Evolutionary conservation across 176 grass and related monocot species (phyloP).

Genomic region (Phyllostachys edulis): DNA sequence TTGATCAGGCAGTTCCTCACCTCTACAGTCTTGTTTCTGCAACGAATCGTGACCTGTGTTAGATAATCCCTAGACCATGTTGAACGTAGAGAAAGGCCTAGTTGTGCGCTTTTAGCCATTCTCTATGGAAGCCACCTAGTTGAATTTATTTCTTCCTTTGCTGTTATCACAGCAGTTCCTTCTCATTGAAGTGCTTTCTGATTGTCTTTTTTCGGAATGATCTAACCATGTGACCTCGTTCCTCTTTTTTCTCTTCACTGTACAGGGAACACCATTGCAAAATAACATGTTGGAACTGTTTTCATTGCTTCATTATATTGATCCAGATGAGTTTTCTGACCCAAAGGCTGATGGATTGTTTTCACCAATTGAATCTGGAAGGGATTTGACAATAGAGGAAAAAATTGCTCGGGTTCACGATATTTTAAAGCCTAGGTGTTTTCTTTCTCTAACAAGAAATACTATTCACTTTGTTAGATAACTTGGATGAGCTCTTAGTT

Average conservation of each 20-base stretch:
- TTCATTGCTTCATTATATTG: slow-evolving; percentile 79
- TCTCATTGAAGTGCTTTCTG: neutral
- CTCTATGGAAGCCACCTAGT: neutral
- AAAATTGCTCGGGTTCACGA: slow-evolving; percentile 60
- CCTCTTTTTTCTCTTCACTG: neutral
- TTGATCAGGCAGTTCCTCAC: neutral
- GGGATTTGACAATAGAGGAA: slow-evolving; percentile 38
- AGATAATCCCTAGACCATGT: neutral
- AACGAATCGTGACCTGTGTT: neutral
- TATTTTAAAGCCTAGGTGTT: slow-evolving; percentile 65
- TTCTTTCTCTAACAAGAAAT: neutral
- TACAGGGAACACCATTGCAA: slow-evolving; percentile 67
- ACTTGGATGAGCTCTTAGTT: slow-evolving; percentile 26
- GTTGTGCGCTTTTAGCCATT: neutral
- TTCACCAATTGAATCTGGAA: slow-evolving; percentile 31
- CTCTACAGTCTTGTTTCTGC: neutral
- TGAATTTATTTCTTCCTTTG: neutral
- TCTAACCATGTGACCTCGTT: neutral
- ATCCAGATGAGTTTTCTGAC: slow-evolving; percentile 61
- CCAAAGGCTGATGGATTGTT: slow-evolving; percentile 56
- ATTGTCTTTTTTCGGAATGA: neutral
- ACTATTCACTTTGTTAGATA: neutral
- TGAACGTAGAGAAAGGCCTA: neutral
- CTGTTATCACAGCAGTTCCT: neutral
- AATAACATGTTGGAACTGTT: slow-evolving; percentile 60